These are phyloP conservation scores for Auricularia sp. DNA, from an alignment of 768 basidiomycete species.

Conservation along the genomic window DNA sequence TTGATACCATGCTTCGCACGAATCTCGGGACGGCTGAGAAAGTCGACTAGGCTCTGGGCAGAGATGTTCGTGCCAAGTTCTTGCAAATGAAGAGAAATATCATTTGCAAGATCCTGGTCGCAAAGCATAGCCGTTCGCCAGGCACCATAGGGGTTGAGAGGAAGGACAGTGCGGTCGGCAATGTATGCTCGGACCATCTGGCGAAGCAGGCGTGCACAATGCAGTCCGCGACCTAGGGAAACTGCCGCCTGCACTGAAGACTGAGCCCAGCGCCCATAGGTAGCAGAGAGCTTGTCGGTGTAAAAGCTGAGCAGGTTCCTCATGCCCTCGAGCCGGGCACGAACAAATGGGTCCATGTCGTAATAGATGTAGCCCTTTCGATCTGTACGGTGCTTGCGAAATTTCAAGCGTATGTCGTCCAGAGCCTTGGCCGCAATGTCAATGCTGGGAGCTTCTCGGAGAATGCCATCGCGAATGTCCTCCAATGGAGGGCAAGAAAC, in stretches of 20 bases:
- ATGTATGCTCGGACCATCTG: background rate
- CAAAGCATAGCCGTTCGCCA: constrained; percentile 8
- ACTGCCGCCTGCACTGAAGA: background rate
- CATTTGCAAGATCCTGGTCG: constrained; percentile 22
- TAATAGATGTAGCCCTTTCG: background rate
- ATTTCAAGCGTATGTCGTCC: background rate
- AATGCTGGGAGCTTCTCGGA: background rate
- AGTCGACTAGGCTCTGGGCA: constrained; percentile 24
- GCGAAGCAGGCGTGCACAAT: background rate
- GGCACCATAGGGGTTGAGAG: constrained; percentile 8
- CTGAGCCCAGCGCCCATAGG: background rate
- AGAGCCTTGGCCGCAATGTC: background rate
- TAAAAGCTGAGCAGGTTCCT: background rate
- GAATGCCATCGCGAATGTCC: no score
- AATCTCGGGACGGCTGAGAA: constrained; percentile 12
- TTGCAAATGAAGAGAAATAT: constrained; percentile 20
- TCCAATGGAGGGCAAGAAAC: no score
- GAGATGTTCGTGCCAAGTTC: constrained; percentile 17
- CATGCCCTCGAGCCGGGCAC: background rate
- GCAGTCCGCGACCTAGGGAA: background rate
- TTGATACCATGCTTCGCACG: constrained; percentile 1
- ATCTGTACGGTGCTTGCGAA: background rate
- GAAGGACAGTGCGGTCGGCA: background rate
- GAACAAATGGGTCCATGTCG: background rate
- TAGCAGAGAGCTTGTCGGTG: background rate